Conservation (phyloP, 176 grass and related monocot genomes). For the Otatea glauca region DNA sequence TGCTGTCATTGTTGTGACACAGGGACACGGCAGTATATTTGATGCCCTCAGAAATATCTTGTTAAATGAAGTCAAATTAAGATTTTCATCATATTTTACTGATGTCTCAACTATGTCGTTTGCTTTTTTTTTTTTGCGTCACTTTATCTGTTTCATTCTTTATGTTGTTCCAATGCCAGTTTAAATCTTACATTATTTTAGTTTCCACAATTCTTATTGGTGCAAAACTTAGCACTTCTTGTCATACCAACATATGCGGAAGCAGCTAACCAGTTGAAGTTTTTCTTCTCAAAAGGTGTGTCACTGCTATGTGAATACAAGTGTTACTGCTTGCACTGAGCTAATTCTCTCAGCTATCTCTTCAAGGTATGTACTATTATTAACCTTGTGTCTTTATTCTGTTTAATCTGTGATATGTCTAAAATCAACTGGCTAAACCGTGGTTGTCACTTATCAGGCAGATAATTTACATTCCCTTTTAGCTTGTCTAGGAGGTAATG, state of each 20-base stretch:
- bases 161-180: constrained; percentile 8
- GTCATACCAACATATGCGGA: not conserved
- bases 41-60: constrained; percentile 12
- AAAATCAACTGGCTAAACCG: not conserved
- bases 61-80: constrained; percentile 29
- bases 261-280: constrained; percentile 12
- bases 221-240: not conserved
- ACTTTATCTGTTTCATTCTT: constrained; percentile 10
- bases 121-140: not conserved
- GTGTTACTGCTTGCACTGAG: not conserved
- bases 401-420: not conserved
- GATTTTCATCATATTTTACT: constrained; percentile 24
- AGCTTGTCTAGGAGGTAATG: constrained; percentile 9
- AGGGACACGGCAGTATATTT: constrained; percentile 49
- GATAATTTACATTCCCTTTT: not conserved
- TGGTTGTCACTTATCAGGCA: constrained; percentile 3
- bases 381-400: constrained; percentile 5
- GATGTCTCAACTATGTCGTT: not conserved
- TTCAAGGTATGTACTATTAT: constrained; percentile 27
- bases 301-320: not conserved
- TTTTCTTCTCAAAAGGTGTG: constrained; percentile 33
- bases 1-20: constrained; percentile 36
- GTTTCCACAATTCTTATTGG: not conserved
- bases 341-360: constrained; percentile 10
- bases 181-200: not conserved